Base-by-base conservation (phyloP, 2,329 filamentous ascomycete species). In the Parascedosporium putredinis region DNA sequence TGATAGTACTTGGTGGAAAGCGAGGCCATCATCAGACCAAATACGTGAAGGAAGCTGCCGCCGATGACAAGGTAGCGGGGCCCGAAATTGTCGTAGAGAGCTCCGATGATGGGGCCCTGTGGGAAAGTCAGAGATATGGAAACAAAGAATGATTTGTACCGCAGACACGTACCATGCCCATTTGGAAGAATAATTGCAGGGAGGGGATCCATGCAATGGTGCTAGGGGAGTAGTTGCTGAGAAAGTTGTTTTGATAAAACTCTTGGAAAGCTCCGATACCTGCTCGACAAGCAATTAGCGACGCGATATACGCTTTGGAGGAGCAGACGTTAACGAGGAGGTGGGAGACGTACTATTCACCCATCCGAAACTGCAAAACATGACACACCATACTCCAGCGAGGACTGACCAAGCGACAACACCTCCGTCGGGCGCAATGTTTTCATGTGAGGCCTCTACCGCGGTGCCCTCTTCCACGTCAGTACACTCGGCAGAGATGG, bases 121-220 rank as follows among this genome's bases (percentile, higher is more conserved):
- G n/a, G n/a, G 6, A 5, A 23, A 2, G 23, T 22, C n/a, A 27
- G 22, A 29, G n/a, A 24, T 20, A n/a, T 12, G 2, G 29, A 20
- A 47, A 45, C 14, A 29, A 36, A 38, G 16, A 12, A 24, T 38
- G 8, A 23, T 25, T 36, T 34, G 49, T 14, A 20, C 25, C n/a
- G 38, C 65, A 61, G 55, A 57, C 56, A 50, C 61, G 55, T 59
- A 68, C 67, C 56, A 66, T 61, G 22, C 59, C 66, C 57, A 76
- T 74, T 68, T 83, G 71, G 58, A 78, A 69, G 55, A 74, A 77
- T 14, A 73, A 63, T 53, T 80, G 72, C 6, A 81, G 59, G 1
- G 76, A 76, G 0, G 75, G 70, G 44, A 82, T 81, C 79, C 78
- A 83, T n/a, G 78, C 67, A n/a, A 83, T 67, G 0, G 73, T 74